Percentiles rank a stretch among this genome's conserved stretches.
Evolutionary conservation across 106 monocot genomes (phyloP).

Genomic region (Platanthera guangdongensis): DNA sequence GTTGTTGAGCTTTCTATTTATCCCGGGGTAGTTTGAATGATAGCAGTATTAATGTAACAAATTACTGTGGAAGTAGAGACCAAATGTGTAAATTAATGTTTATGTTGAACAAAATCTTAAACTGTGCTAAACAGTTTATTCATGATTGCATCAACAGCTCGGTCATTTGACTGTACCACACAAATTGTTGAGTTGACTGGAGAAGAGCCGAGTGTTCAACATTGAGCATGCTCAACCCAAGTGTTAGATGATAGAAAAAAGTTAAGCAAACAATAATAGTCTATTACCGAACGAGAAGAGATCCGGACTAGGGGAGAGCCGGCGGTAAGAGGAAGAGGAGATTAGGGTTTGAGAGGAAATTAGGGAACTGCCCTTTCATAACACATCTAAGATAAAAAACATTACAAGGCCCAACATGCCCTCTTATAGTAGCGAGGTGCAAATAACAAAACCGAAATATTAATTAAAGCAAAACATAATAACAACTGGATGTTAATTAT

Average conservation of each 20-base stretch:
- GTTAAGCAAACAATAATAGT: not conserved
- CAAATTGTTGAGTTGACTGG: not conserved
- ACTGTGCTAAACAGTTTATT: constrained; percentile 85
- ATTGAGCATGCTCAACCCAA: not conserved
- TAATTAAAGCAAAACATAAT: too few relatives aligned
- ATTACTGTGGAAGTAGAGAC: not conserved
- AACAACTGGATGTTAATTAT: too few relatives aligned
- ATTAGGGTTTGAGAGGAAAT: too few relatives aligned
- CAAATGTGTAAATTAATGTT: constrained; percentile 2
- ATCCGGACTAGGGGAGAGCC: too few relatives aligned
- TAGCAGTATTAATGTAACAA: constrained; percentile 1
- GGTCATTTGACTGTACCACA: constrained; percentile 66
- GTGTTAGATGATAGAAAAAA: not conserved
- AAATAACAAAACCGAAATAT: too few relatives aligned
- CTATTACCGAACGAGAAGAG: too few relatives aligned
- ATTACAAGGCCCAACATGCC: too few relatives aligned
- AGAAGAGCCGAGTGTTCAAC: not conserved
- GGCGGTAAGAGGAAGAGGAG: too few relatives aligned
- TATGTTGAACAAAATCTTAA: constrained; percentile 37
- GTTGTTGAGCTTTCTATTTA: constrained; percentile 76
- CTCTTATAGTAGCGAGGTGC: too few relatives aligned
- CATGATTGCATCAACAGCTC: constrained; percentile 89
- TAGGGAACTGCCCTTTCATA: too few relatives aligned
- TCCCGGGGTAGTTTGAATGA: constrained; percentile 69
- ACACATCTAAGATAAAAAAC: too few relatives aligned